phyloP scores from a whole-genome alignment of 2,329 filamentous ascomycete genomes.

The Rhytidhysteron rufulum region DNA sequence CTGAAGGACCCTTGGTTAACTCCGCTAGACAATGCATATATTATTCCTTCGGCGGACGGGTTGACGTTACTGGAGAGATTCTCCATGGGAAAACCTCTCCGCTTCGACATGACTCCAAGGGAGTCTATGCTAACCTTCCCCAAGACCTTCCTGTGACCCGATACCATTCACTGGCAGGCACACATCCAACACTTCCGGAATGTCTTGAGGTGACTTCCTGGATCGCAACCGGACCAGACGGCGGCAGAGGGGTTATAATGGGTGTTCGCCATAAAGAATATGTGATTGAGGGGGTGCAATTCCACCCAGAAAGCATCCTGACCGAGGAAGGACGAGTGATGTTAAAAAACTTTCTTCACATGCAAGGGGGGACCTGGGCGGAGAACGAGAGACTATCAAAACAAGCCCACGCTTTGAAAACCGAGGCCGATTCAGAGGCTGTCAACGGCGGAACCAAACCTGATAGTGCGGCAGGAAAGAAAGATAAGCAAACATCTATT shows the following conservation, averaged over 20 bases:
- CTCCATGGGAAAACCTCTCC: slow-evolving; percentile 95
- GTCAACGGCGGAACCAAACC: slow-evolving; percentile 9
- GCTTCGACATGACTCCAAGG: slow-evolving; percentile 82
- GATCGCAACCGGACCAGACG: slow-evolving; percentile 71
- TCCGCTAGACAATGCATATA: slow-evolving; percentile 83
- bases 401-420: slow-evolving; percentile 23
- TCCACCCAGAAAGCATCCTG: slow-evolving; percentile 95
- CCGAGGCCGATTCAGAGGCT: slow-evolving; percentile 28
- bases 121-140: slow-evolving; percentile 79
- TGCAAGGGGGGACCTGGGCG: slow-evolving; percentile 88
- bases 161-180: slow-evolving; percentile 94
- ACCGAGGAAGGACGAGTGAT: slow-evolving; percentile 84
- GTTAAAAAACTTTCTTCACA: slow-evolving; percentile 85
- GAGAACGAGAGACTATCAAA: slow-evolving; percentile 62
- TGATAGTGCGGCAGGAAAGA: slow-evolving; percentile 17
- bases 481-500: slow-evolving; percentile 73
- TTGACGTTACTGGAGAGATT: slow-evolving; percentile 91
- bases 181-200: slow-evolving; percentile 78
- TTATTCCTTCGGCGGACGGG: slow-evolving; percentile 85
- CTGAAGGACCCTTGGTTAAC: slow-evolving; percentile 5
- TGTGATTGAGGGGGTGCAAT: slow-evolving; percentile 93
- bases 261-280: slow-evolving; percentile 91
- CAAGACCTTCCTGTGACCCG: slow-evolving; percentile 84
- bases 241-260: slow-evolving; percentile 86
- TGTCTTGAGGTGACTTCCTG: slow-evolving; percentile 88